Conservation (phyloP, 371 early-diverging fungal species). For the Blakeslea trispora region DNA sequence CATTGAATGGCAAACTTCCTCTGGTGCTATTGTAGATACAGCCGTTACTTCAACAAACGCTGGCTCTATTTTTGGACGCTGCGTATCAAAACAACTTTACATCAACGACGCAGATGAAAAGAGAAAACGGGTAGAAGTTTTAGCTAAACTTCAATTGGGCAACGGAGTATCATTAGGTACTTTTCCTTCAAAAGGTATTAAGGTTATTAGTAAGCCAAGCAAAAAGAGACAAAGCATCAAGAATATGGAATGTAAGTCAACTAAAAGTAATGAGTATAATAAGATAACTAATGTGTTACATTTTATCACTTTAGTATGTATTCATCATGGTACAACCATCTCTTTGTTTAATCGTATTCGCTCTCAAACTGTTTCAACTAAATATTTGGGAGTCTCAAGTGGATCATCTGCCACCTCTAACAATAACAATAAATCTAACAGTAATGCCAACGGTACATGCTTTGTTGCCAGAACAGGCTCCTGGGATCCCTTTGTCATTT, state of each 20-base stretch:
- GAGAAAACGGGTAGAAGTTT: slow-evolving; percentile 75
- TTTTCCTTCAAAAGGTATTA: slow-evolving; percentile 76
- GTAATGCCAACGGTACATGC: slow-evolving; percentile 59
- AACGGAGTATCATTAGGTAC: slow-evolving; percentile 68
- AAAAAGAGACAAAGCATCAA: slow-evolving; percentile 85
- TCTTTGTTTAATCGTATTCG: slow-evolving; percentile 85
- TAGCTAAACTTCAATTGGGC: slow-evolving; percentile 70
- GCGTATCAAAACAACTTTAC: slow-evolving; percentile 80
- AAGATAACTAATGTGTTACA: slow-evolving; percentile 42
- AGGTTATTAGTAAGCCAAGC: slow-evolving; percentile 84
- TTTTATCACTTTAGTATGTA: slow-evolving; percentile 59
- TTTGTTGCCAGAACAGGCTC: slow-evolving; percentile 78
- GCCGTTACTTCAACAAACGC: slow-evolving; percentile 15
- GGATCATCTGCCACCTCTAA: slow-evolving; percentile 33
- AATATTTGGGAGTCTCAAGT: slow-evolving; percentile 71
- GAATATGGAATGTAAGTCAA: slow-evolving; percentile 73
- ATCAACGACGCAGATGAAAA: slow-evolving; percentile 87
- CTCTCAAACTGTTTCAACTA: slow-evolving; percentile 89
- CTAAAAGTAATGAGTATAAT: background rate
- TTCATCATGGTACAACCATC: slow-evolving; percentile 80
- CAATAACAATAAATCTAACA: slow-evolving; percentile 53
- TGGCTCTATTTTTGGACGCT: slow-evolving; percentile 55
- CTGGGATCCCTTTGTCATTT: slow-evolving; percentile 91
- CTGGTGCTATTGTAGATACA: slow-evolving; percentile 35
- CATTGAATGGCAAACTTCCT: slow-evolving; percentile 45